A percentile compares a stretch with the other conserved stretches of the same genome.
phyloP scores from a whole-genome alignment of 495 filamentous ascomycete species.

The Xylaria curta region DNA sequence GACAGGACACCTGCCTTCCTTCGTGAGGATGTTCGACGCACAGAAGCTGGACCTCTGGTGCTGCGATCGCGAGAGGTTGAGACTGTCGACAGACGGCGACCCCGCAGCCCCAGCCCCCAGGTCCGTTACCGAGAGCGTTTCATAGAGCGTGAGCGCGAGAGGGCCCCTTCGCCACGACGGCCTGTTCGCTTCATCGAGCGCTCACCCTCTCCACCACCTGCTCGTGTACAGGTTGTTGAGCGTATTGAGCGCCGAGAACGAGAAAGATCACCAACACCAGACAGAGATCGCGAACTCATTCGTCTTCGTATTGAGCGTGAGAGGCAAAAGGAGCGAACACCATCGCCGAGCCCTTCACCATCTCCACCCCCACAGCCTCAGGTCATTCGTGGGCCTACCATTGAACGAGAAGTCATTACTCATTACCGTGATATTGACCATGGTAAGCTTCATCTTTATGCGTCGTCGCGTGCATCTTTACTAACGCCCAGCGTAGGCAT shows the following conservation, averaged over 20 bases:
- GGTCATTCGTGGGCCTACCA: slow-evolving; percentile 67
- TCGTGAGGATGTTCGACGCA: slow-evolving; percentile 45
- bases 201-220: slow-evolving; percentile 49
- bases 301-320: slow-evolving; percentile 51
- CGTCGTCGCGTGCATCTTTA: neutral
- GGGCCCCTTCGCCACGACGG: slow-evolving; percentile 34
- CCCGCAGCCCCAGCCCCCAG: slow-evolving; percentile 52
- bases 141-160: slow-evolving; percentile 50
- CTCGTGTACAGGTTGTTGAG: slow-evolving; percentile 34
- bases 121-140: slow-evolving; percentile 49
- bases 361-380: slow-evolving; percentile 59
- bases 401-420: slow-evolving; percentile 82
- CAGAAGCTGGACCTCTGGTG: slow-evolving; percentile 49
- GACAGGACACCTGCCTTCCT: slow-evolving; percentile 51
- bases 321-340: slow-evolving; percentile 41
- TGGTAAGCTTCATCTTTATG: slow-evolving; percentile 56
- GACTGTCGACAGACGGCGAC: slow-evolving; percentile 47
- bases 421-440: slow-evolving; percentile 90
- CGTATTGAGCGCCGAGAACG: slow-evolving; percentile 36
- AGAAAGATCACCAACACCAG: slow-evolving; percentile 38
- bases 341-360: slow-evolving; percentile 47
- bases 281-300: slow-evolving; percentile 45
- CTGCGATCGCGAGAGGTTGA: slow-evolving; percentile 54
- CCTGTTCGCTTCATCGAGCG: slow-evolving; percentile 39
- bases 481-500: slow-evolving; percentile 45